Conservation (phyloP, 2,329 filamentous ascomycete genomes). For the Exserohilum turcica region DNA sequence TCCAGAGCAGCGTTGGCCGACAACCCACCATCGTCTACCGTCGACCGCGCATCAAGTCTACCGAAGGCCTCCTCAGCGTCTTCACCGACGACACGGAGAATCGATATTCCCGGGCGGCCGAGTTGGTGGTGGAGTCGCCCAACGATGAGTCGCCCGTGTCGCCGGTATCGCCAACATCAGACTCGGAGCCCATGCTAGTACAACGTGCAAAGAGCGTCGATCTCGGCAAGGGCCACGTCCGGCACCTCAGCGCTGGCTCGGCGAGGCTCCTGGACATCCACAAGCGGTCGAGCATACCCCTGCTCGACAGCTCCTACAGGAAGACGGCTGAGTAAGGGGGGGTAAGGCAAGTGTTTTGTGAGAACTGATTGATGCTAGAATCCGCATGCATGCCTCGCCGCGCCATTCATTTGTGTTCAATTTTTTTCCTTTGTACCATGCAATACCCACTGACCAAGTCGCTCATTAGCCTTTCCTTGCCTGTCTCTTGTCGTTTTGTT, state of each 20-base stretch:
- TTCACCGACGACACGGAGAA: constrained; percentile 48
- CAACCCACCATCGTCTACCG: constrained; percentile 69
- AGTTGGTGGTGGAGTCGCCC: constrained; percentile 32
- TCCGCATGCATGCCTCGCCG: constrained; percentile 37
- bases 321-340: constrained; percentile 28
- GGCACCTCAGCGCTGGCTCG: constrained; percentile 78
- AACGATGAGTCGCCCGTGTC: constrained; percentile 42
- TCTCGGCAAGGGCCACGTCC: constrained; percentile 66
- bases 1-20: constrained; percentile 59
- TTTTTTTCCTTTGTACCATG: constrained; percentile 46
- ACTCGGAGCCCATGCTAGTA: constrained; percentile 44
- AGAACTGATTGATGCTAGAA: constrained; percentile 23
- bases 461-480: constrained; percentile 14
- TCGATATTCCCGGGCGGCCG: constrained; percentile 41
- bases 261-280: constrained; percentile 72
- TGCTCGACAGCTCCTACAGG: constrained; percentile 36
- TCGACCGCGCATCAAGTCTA: constrained; percentile 63
- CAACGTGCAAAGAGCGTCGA: constrained; percentile 75
- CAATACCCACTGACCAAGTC: constrained; percentile 28
- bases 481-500: constrained; percentile 13
- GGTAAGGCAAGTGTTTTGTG: constrained; percentile 24
- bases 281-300: constrained; percentile 41
- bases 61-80: constrained; percentile 63
- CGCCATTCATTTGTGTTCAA: constrained; percentile 42
- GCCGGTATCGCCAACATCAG: constrained; percentile 36